phyloP scores from a whole-genome alignment of 2,329 filamentous ascomycete species.

The Sphaerulina musiva region DNA sequence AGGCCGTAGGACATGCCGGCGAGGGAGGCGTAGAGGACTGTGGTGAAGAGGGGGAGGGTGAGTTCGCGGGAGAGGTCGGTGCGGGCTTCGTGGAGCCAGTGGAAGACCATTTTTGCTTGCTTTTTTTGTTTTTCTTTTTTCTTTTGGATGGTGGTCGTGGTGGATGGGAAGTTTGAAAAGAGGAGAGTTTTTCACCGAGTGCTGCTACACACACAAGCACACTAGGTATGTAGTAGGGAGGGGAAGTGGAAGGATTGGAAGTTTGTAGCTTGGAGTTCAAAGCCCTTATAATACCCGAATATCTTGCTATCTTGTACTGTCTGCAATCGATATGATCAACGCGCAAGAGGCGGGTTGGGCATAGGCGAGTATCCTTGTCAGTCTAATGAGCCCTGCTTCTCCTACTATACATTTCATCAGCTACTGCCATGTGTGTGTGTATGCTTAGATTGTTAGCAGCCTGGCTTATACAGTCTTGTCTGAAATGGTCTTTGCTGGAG shows the following conservation, averaged over 20 bases:
- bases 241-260: no score
- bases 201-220: not conserved
- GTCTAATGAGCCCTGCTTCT: no score
- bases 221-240: not conserved
- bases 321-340: not conserved
- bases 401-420: no score
- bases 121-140: no score
- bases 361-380: not conserved
- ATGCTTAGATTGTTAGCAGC: not conserved
- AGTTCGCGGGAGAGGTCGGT: not conserved
- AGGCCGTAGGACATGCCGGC: slow-evolving; percentile 16
- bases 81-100: not conserved
- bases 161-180: no score
- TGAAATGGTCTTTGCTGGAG: not conserved
- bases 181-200: not conserved
- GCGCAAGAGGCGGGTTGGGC: not conserved
- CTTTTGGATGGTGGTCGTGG: no score
- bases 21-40: slow-evolving; percentile 9
- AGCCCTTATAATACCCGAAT: not conserved
- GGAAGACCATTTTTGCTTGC: not conserved
- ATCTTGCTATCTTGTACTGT: not conserved
- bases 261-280: not conserved
- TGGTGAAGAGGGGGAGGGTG: not conserved
- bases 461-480: not conserved
- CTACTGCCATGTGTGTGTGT: not conserved